These are phyloP conservation scores for Blumeriella jaapii DNA, from an alignment of 2,329 filamentous ascomycete species.

Conservation along the genomic window DNA sequence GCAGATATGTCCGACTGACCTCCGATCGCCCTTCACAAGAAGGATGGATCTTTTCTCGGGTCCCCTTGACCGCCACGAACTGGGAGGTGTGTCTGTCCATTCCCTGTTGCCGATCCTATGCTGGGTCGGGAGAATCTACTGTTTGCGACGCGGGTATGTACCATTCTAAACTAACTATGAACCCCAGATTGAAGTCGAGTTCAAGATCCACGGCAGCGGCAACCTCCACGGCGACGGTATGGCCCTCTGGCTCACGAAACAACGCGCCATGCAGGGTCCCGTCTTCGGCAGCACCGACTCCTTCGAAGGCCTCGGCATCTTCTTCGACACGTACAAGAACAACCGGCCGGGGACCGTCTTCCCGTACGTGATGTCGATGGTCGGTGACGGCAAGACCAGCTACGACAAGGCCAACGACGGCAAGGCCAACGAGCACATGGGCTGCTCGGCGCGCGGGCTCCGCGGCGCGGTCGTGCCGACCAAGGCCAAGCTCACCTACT, in stretches of 20 bases:
- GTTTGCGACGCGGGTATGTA: too few species aligned
- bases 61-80: constrained; percentile 92
- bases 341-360: constrained; percentile 92
- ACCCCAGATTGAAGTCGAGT: constrained; percentile 75
- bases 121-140: too few species aligned
- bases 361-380: constrained; percentile 97
- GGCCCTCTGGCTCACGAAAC: constrained; percentile 95
- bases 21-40: constrained; percentile 82
- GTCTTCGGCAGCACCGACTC: constrained; percentile 83
- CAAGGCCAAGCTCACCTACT: constrained; percentile 84
- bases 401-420: constrained; percentile 95
- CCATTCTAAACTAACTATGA: background rate
- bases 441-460: constrained; percentile 88
- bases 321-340: constrained; percentile 98
- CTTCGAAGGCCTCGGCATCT: constrained; percentile 90
- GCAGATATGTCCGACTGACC: constrained; percentile 82
- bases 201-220: constrained; percentile 81
- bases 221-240: constrained; percentile 93
- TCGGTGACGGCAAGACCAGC: constrained; percentile 75
- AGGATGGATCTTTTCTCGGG: constrained; percentile 88
- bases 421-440: constrained; percentile 83
- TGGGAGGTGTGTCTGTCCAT: constrained; percentile 56
- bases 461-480: constrained; percentile 70
- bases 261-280: constrained; percentile 66
- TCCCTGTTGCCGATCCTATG: too few species aligned